Base-by-base conservation (phyloP, 2,329 filamentous ascomycete genomes). In the Alternaria solani region DNA sequence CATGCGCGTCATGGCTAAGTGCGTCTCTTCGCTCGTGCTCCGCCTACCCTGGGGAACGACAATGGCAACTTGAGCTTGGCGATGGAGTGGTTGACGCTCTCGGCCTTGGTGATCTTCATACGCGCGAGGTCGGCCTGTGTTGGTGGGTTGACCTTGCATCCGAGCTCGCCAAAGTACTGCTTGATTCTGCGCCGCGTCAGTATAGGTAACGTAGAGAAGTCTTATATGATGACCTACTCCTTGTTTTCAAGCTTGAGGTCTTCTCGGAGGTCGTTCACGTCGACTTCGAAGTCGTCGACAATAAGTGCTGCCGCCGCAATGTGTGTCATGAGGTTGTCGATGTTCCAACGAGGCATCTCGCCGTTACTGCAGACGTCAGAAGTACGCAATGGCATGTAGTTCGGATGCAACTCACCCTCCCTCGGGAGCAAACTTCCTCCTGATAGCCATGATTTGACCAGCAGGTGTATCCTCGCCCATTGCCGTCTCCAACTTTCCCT, bases 51-150 rank as follows among this genome's bases (percentile, higher is more conserved):
- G 1, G 94, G 95, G 76, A 97, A 97, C 60, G 89, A 85, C 47
- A 97, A 81, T 3, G 95, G 95, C 63, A 97, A 78, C 69, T 85
- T 87, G 70, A 98, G 81, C 68, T 88, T 88, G 12, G 91, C 93
- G 51, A 94, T 81, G 61, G 80, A 85, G 62, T 88, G 87, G 57
- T 87, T 87, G 20, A 79, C 77, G 4, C 84, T 85, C 71, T 87
- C 84, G 2, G 86, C 86, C 74, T 88, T 89, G 32, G 85, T 86
- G 66, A 88, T 84, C 59, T 86, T 83, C 66, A 83, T 80, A 75
- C 85, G 87, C 30, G 76, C 74, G 49, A 78, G 74, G 57, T 86
- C 83, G 18, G 74, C 75, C 51, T 84, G 84, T 4, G 81, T 83
- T 12, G 83, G 78, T 28, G 75, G 65, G 18, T 59, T 71, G 34